Evolutionary conservation across 805 yeast genomes (phyloP), one percentile per base, ranked within the genome.

Genomic region (Candida michaelii): DNA sequence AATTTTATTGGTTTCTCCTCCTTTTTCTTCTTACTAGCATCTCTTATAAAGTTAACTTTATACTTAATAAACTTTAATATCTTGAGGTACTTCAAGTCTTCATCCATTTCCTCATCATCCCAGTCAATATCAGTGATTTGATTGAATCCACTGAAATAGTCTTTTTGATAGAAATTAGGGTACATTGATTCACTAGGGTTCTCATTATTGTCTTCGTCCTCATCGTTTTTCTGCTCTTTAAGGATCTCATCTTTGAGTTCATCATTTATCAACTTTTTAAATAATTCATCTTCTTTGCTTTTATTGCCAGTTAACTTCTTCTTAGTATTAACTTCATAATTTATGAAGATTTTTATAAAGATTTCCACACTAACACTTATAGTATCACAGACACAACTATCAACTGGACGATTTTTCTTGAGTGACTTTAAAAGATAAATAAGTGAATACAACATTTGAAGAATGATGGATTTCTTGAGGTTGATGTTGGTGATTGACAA

Each of bases 91-190:
- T 71, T 71, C 54, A 69, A 62, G 48, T 70, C 75, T 49, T 71
- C 76, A 47, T 69, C 74, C 73, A 70, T 60, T 16, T 67, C 69
- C 47, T 70, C 75, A 44, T 71, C 74, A 45, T 71, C 76, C 76
- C 76, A 70, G 50, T 70, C 76, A 5, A 69, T 68, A n/a, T 56
- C 65, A 13, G 41, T 8, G 2, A 45, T 15, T 27, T 36, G 43
- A 23, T 39, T 36, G 43, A 49, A 49, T 14, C 48, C 49, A 25
- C 42, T 33, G 15, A 46, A 44, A 23, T 41, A 43, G 13, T 45
- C 36, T 12, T 33, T 27, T n/a, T 54, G 50, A 15, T 55, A 51
- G 13, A 54, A 59, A 10, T 60, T 62, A 16, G 57, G 60, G 21
- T 60, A 69, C 30, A 40, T 34, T 7, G 25, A 30, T 12, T 56